A percentile compares a stretch with the other conserved stretches of the same genome.
These are phyloP conservation scores for Micractinium sp. DNA, from an alignment of 139 green algal genomes.

Conservation along the genomic window DNA sequence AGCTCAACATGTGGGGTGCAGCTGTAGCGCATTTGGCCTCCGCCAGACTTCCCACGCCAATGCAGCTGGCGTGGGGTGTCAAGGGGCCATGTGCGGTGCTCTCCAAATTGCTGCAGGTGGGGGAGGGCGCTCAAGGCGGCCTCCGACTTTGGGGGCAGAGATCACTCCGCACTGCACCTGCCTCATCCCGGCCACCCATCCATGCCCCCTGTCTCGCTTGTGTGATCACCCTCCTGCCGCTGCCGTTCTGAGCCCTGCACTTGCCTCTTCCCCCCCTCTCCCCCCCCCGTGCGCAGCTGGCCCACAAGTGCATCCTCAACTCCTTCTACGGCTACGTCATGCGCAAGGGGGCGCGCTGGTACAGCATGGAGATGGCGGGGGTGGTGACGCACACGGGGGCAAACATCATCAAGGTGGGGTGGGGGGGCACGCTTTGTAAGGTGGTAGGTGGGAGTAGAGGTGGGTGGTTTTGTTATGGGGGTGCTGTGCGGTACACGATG, in stretches of 20 bases:
- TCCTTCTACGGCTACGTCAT: constrained; percentile 97
- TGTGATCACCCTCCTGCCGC: neutral
- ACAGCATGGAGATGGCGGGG: constrained; percentile 99
- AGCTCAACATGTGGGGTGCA: neutral
- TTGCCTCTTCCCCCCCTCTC: neutral
- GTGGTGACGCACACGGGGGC: constrained; percentile 97
- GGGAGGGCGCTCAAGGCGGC: too few species aligned
- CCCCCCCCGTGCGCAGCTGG: constrained; percentile 80
- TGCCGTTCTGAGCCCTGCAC: neutral
- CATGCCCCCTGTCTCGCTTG: neutral
- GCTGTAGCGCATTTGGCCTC: neutral
- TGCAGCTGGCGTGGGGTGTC: too few species aligned
- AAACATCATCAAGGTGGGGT: constrained; percentile 91
- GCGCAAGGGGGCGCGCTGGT: constrained; percentile 96
- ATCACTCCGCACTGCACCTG: neutral
- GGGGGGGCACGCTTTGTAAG: neutral
- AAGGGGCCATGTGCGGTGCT: too few species aligned
- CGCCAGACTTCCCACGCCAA: too few species aligned
- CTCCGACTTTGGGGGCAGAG: too few species aligned
- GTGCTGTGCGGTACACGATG: too few species aligned
- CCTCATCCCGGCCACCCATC: neutral
- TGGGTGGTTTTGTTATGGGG: too few species aligned
- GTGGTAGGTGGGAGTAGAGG: too few species aligned
- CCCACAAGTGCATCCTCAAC: constrained; percentile 99
- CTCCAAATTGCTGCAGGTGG: too few species aligned